Base-by-base conservation (phyloP, 176 grass and related monocot species). In the Otatea glauca region DNA sequence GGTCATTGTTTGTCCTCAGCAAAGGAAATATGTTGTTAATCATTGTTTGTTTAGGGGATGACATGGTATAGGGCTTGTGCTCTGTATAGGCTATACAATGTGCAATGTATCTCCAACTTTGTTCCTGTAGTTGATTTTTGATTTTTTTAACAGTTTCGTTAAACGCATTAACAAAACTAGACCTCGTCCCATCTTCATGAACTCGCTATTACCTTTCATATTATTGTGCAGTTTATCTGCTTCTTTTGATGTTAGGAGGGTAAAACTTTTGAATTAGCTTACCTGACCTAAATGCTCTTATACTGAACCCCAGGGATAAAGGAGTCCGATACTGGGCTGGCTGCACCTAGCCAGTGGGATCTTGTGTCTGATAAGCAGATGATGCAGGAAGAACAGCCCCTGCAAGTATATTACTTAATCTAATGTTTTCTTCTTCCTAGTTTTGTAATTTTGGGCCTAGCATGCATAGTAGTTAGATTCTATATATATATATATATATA, bases 331-430 rank as follows among this genome's bases (percentile, higher is more conserved):
- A 98, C 95, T 85, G 92, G 95, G 38, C 65, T 98, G 39, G 95
- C 95, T 82, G 76, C 95, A 69, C 95, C 95, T 63, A 93, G 92
- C 85, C 92, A 98, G 49, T 98, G 95, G 95, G 95, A 98, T 81
- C 81, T 98, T 7, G 95, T 98, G 37, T 98, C 95, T 13, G 95
- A 98, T n/a, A 98, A 98, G 9, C 92, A 98, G 34, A 98, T 98
- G 95, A 98, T 98, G 95, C 95, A 95, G 21, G 92, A 95, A 32
- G 92, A 98, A 56, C 92, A 98, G 25, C 95, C 92, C 1, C 60
- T 98, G 42, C 95, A 98, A 62, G 95, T 98, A 90, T 58, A 60
- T 59, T 50, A 53, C 21, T 41, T 88, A 38, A 50, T 70, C 11
- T 72, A 12, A 0, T 85, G 17, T 50, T 82, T 7, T 41, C 48